Base-by-base conservation (phyloP, 2,329 filamentous ascomycete genomes). In the Dissoconium aciculare region DNA sequence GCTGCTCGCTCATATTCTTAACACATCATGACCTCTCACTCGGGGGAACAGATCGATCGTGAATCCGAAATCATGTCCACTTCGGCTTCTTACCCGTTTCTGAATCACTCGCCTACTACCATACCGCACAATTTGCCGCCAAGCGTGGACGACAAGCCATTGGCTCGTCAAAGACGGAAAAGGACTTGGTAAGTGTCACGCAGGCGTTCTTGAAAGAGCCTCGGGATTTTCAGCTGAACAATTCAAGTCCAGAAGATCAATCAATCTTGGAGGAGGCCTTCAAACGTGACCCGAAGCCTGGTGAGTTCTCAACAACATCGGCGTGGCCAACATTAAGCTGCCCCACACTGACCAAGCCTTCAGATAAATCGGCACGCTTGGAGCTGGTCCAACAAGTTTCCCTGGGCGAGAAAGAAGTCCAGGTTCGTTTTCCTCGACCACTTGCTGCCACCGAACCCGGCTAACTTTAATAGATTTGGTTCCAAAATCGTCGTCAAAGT, bases 401-500 rank as follows among this genome's bases (percentile, higher is more conserved):
- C 14, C 67, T 95, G 40, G 87, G 81, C 43, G 85, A 94, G 61
- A 94, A 93, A 57, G 85, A 94, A 63, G 83, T 94, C 21, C 87
- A 94, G 74, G 87, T 93, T 62, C 56, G 76, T 25, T 16, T 24
- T 11, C 4, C 11, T 9, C 24, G 23, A 30, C 15, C 12, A 17
- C 4, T 15, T 16, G 13, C n/a, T 8, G 19, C 19, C 8, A 23
- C n/a, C 19, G n/a, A n/a, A n/a, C n/a, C 19, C 19, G 19, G n/a
- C 19, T 23, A n/a, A 23, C 19, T 32, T 21, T 26, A 38, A 26
- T 44, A 94, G 87, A 93, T 94, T 46, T 95, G 87, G 87, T 94
- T 94, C 59, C 87, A 94, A 51, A 94, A 94, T 51, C 74, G 84
- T 50, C 71, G 87, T 42, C 87, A 95, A 56, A 93, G 91, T 56